Evolutionary conservation across 768 basidiomycete genomes (phyloP).

Genomic region (Trametes gibbosa): DNA sequence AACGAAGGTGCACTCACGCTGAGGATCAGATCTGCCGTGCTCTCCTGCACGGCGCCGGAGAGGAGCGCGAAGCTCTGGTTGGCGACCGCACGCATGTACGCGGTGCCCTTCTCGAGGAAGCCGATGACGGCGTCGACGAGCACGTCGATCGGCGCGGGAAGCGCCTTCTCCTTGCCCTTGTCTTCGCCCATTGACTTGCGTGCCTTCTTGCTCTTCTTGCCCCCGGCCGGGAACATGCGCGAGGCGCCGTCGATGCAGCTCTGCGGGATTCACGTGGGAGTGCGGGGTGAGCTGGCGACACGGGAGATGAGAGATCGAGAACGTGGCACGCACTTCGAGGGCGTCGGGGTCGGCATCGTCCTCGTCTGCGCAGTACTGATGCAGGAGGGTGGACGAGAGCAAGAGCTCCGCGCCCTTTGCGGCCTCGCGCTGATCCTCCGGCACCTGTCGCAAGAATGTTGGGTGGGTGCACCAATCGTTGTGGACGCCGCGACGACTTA

Average conservation of each 20-base stretch:
- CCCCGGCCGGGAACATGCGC: slow-evolving; percentile 46
- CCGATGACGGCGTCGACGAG: slow-evolving; percentile 90
- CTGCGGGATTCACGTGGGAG: slow-evolving; percentile 35
- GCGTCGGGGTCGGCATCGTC: slow-evolving; percentile 48
- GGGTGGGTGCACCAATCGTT: neutral
- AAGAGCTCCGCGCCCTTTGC: slow-evolving; percentile 72
- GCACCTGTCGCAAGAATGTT: slow-evolving; percentile 29
- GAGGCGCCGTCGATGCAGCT: slow-evolving; percentile 57
- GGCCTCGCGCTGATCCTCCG: slow-evolving; percentile 45
- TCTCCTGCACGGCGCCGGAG: slow-evolving; percentile 59
- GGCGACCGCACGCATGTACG: slow-evolving; percentile 75
- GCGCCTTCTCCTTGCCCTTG: slow-evolving; percentile 33
- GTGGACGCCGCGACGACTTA: slow-evolving; percentile 23
- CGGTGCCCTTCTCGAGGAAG: slow-evolving; percentile 78
- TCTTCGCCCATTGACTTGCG: slow-evolving; percentile 36
- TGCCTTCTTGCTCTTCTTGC: slow-evolving; percentile 36
- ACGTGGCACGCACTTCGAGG: slow-evolving; percentile 51
- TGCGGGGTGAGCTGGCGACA: neutral
- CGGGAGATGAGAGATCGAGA: too few relatives aligned
- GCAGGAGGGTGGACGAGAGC: slow-evolving; percentile 65
- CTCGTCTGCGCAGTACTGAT: slow-evolving; percentile 65
- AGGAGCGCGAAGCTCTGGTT: slow-evolving; percentile 79
- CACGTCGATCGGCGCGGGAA: slow-evolving; percentile 71
- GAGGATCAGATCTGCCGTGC: slow-evolving; percentile 78
- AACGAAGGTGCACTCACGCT: slow-evolving; percentile 49